Evolutionary conservation across 2,329 filamentous ascomycete genomes (phyloP), one percentile per base, ranked within the genome.

Genomic region (Sclerotinia minor): DNA sequence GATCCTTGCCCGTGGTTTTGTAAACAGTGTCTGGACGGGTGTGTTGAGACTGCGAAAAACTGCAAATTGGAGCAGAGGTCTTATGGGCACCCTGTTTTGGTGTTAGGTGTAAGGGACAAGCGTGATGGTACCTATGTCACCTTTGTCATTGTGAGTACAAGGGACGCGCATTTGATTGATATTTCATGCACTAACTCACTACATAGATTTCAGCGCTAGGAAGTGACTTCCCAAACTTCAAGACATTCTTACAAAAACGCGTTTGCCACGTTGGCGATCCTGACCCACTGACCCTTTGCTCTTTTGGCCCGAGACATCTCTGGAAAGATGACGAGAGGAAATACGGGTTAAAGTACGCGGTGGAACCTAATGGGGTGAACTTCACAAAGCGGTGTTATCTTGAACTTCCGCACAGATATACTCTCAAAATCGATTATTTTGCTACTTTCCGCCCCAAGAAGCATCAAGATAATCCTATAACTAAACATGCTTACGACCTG

Each of bases 341-440:
- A 1, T 45, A 59, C 15, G 24, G 9, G 9, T 47, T 59, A 19
- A 15, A 29, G 2, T 47, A 29, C 15, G 24, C 26, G 1, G 24
- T 59, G 4, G 57, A 59, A 26, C 57, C 41, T 9, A 38, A 41
- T 17, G 24, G 38, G 5, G 21, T 59, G 21, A 47, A 59, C 26
- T 59, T 59, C 13, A 45, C 41, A 13, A 59, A 59, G 57, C 24
- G 17, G 21, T 59, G 24, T 32, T 59, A 45, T 44, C 17, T 59
- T 19, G 6, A 19, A 21, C 41, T 59, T 59, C 57, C 24, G 24
- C 41, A 59, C 19, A 59, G 57, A 21, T 59, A 59, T 15, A 47
- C 38, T 45, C 38, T 59, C 17, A 13, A 21, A 3, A 59, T 59
- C 9, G 17, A 29, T 1, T 59, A 4, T 59, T 59, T 59, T 19